Evolutionary conservation across 1,284 basidiomycete genomes (phyloP).

Genomic region (Fomitopsis pinicola): DNA sequence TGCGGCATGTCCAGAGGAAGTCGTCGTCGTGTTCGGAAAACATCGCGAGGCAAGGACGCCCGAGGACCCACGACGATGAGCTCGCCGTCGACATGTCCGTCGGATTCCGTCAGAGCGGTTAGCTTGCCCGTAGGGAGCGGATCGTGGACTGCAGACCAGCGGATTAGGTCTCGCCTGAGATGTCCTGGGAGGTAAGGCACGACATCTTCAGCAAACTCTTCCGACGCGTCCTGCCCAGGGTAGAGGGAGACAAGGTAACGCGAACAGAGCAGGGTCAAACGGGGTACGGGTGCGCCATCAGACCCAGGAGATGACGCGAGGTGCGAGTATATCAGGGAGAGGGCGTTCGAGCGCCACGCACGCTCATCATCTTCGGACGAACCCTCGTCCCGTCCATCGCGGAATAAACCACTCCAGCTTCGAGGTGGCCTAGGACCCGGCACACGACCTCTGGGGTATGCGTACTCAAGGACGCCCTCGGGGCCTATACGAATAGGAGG

Average conservation of each 20-base stretch:
- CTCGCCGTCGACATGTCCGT: constrained; percentile 56
- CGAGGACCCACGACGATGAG: constrained; percentile 56
- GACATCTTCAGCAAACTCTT: constrained; percentile 34
- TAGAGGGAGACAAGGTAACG: constrained; percentile 32
- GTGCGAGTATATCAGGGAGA: constrained; percentile 45
- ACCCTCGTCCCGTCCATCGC: constrained; percentile 1
- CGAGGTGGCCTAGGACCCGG: constrained; percentile 22
- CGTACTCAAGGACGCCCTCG: constrained; percentile 21
- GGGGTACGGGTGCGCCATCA: constrained; percentile 28
- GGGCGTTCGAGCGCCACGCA: constrained; percentile 47
- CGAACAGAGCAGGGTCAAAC: constrained; percentile 39
- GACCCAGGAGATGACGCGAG: constrained; percentile 14
- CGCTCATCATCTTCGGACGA: constrained; percentile 11
- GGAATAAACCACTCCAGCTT: constrained; percentile 23
- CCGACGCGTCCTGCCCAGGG: constrained; percentile 16
- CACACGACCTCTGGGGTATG: constrained; percentile 22
- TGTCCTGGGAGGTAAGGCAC: constrained; percentile 50
- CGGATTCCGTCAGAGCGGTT: constrained; percentile 40
- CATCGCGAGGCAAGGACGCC: constrained; percentile 37
- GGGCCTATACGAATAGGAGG: constrained; percentile 13
- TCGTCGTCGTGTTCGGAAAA: constrained; percentile 33
- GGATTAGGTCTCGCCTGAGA: constrained; percentile 50
- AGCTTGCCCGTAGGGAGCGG: constrained; percentile 49
- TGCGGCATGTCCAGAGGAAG: background rate
- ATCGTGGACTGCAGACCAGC: constrained; percentile 49